Evolutionary conservation across 176 grass and related monocot genomes (phyloP).

Genomic region (Urochloa ruziziensis): DNA sequence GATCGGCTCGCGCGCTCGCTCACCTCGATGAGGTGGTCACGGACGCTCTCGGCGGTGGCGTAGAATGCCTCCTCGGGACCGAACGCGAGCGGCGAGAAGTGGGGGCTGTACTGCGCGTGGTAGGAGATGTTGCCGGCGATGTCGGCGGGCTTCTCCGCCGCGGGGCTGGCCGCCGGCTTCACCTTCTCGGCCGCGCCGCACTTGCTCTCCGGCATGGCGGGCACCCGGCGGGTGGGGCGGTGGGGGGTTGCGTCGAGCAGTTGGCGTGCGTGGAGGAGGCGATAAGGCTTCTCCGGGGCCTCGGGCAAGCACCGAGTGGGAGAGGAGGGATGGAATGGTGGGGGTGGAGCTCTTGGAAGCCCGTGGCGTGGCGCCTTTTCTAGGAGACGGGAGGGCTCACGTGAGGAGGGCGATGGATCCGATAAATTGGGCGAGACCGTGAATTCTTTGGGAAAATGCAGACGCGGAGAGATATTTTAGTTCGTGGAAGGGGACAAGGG

Average conservation of each 20-base stretch:
- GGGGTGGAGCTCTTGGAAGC: neutral
- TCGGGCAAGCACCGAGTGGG: slow-evolving; percentile 30
- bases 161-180: slow-evolving; percentile 63
- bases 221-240: neutral
- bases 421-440: slow-evolving; percentile 30
- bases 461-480: slow-evolving; percentile 7
- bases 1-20: neutral
- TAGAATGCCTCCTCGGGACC: slow-evolving; percentile 87
- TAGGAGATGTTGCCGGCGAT: slow-evolving; percentile 89
- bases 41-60: slow-evolving; percentile 86
- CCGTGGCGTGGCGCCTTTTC: slow-evolving; percentile 26
- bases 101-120: slow-evolving; percentile 71
- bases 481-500: neutral
- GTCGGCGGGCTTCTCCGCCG: slow-evolving; percentile 48
- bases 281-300: slow-evolving; percentile 24
- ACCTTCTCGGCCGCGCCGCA: slow-evolving; percentile 47
- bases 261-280: neutral
- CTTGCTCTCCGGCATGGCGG: slow-evolving; percentile 40
- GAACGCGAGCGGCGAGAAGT: slow-evolving; percentile 81
- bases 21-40: slow-evolving; percentile 83
- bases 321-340: neutral
- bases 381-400: slow-evolving; percentile 11
- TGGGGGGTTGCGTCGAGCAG: slow-evolving; percentile 30
- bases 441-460: slow-evolving; percentile 32
- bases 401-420: slow-evolving; percentile 40